Percentiles rank a stretch among this genome's conserved stretches.
phyloP scores from a whole-genome alignment of 2,329 filamentous ascomycete genomes.

The Trichoderma citrinoviride region DNA sequence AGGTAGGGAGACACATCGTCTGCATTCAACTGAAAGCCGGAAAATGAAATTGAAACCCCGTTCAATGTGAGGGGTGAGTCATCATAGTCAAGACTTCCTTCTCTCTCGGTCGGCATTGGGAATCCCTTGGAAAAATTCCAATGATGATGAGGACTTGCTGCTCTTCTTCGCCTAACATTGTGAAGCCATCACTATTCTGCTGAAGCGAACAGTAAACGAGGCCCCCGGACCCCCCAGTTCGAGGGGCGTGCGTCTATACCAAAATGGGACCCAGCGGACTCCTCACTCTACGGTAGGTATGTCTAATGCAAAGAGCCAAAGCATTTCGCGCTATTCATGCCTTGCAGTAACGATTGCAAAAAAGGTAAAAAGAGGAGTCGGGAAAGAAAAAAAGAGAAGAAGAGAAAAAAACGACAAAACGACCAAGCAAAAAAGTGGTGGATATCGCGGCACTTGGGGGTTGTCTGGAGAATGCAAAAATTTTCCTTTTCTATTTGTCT shows the following conservation, averaged over 20 bases:
- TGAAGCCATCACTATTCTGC: neutral
- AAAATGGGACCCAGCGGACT: too few relatives aligned
- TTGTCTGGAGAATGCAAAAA: conserved; percentile 16
- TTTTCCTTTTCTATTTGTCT: neutral
- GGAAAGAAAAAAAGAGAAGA: neutral
- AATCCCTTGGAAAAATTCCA: neutral
- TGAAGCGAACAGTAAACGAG: neutral
- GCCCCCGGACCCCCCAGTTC: too few relatives aligned
- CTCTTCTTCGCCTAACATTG: too few relatives aligned
- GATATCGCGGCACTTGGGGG: conserved; percentile 10
- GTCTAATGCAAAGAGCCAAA: neutral
- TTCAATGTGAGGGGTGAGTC: neutral
- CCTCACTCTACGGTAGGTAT: too few relatives aligned
- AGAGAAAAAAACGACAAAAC: neutral
- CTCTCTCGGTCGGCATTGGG: neutral
- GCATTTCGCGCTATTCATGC: neutral
- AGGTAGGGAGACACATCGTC: neutral
- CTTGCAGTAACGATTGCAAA: too few relatives aligned
- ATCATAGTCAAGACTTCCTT: neutral
- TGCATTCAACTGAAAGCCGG: neutral
- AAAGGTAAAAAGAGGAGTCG: neutral
- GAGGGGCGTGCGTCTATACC: too few relatives aligned
- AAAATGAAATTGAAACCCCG: neutral
- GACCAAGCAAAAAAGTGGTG: neutral
- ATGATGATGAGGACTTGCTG: too few relatives aligned